Percentiles rank a stretch among this genome's conserved stretches.
These are phyloP conservation scores for Backusella westeae DNA, from an alignment of 192 early-diverging fungal genomes.

Conservation along the genomic window DNA sequence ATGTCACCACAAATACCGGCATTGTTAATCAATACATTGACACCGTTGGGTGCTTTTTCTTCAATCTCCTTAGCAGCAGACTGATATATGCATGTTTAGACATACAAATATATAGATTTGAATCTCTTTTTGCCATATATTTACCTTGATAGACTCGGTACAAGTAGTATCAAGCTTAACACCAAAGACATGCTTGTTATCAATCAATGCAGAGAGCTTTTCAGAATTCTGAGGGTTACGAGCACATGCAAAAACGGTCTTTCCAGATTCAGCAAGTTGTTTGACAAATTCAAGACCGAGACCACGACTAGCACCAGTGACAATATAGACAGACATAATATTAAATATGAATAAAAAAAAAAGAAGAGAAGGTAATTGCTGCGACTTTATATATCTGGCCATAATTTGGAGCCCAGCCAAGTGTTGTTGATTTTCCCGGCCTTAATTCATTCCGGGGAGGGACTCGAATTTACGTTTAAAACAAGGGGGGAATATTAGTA, in stretches of 20 bases:
- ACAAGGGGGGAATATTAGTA: too few species aligned
- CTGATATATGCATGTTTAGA: background rate
- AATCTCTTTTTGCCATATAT: background rate
- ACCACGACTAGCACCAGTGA: constrained; percentile 34
- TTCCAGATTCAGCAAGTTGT: constrained; percentile 16
- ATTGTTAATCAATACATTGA: constrained; percentile 39
- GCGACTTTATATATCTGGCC: too few species aligned
- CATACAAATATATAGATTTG: background rate
- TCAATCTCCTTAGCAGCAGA: constrained; percentile 22
- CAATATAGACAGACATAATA: constrained; percentile 12
- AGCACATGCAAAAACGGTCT: constrained; percentile 25
- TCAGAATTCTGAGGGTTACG: constrained; percentile 18
- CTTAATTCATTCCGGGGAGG: too few species aligned
- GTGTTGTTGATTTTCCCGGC: too few species aligned
- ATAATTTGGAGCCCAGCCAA: too few species aligned
- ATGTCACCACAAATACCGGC: constrained; percentile 19
- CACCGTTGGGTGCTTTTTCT: constrained; percentile 19
- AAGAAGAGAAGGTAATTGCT: too few species aligned
- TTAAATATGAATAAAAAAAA: too few species aligned
- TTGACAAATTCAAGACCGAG: constrained; percentile 38
- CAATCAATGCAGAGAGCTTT: constrained; percentile 10
- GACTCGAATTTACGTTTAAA: too few species aligned
- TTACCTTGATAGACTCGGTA: constrained; percentile 22
- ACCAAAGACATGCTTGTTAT: constrained; percentile 25
- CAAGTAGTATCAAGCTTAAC: constrained; percentile 20